These are phyloP conservation scores for Citrus australasica DNA, from an alignment of 345 rosid species.

Conservation along the genomic window DNA sequence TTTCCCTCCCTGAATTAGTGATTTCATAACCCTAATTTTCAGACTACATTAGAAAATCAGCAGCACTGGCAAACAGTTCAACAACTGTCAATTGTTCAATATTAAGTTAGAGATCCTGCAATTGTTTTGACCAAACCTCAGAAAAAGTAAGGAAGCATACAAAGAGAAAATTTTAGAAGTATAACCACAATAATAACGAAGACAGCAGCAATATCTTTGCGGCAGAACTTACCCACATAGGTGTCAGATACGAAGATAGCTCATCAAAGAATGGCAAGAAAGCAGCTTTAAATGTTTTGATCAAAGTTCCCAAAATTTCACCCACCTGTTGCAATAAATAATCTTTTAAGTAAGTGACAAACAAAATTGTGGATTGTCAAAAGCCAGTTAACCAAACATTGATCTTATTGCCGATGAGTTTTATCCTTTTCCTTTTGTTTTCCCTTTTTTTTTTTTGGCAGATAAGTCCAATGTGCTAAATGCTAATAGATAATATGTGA, in stretches of 20 bases:
- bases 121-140: not conserved
- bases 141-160: not conserved
- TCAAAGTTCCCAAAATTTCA: conserved; percentile 96
- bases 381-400: not conserved
- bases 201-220: not conserved
- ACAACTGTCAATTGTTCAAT: not conserved
- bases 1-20: not conserved
- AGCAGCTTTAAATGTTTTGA: conserved; percentile 86
- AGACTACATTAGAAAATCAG: not conserved
- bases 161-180: not conserved
- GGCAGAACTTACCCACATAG: conserved; percentile 94
- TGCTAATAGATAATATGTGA: conserved; percentile 2
- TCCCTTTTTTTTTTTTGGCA: not conserved
- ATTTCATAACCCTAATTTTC: not conserved
- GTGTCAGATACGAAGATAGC: conserved; percentile 88
- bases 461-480: not conserved
- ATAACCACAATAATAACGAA: not conserved
- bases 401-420: not conserved
- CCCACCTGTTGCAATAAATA: conserved; percentile 63
- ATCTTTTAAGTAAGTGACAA: not conserved
- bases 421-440: not conserved
- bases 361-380: not conserved
- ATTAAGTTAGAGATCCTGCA: not conserved
- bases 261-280: conserved; percentile 96
- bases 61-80: not conserved